Evolutionary conservation across 805 yeast species (phyloP).

Genomic region (Wickerhamiella vanderwaltii): DNA sequence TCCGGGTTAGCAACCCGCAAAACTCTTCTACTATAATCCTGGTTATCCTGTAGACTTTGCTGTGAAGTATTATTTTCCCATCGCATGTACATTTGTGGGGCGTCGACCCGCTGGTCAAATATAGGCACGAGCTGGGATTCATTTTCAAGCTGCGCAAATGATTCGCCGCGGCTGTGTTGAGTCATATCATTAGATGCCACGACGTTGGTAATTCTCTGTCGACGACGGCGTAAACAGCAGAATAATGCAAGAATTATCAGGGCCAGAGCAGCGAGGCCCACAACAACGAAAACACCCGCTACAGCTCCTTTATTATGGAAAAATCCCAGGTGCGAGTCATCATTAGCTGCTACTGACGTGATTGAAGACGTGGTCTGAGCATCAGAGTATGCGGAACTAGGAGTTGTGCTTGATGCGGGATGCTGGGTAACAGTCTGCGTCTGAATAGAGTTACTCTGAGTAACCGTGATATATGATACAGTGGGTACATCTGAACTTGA

Average conservation of each 20-base stretch:
- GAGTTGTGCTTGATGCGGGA: slow-evolving; percentile 11
- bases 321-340: slow-evolving; percentile 28
- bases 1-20: slow-evolving; percentile 43
- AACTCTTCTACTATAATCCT: slow-evolving; percentile 46
- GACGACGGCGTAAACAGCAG: slow-evolving; percentile 30
- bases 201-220: not conserved
- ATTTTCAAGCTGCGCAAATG: slow-evolving; percentile 21
- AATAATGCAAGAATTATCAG: slow-evolving; percentile 35
- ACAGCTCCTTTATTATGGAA: slow-evolving; percentile 64
- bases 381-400: slow-evolving; percentile 12
- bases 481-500: slow-evolving; percentile 18
- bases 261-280: slow-evolving; percentile 48
- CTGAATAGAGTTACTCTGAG: slow-evolving; percentile 14
- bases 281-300: slow-evolving; percentile 74
- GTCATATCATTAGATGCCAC: slow-evolving; percentile 16
- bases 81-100: slow-evolving; percentile 39
- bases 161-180: slow-evolving; percentile 13
- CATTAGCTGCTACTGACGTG: not conserved
- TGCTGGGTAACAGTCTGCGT: slow-evolving; percentile 19
- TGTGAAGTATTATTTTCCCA: slow-evolving; percentile 37
- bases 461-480: slow-evolving; percentile 22
- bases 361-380: slow-evolving; percentile 11
- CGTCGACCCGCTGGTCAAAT: slow-evolving; percentile 54
- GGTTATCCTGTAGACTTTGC: slow-evolving; percentile 41
- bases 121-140: slow-evolving; percentile 27